Conservation (phyloP, 495 filamentous ascomycete genomes). For the Bombardia bombarda region DNA sequence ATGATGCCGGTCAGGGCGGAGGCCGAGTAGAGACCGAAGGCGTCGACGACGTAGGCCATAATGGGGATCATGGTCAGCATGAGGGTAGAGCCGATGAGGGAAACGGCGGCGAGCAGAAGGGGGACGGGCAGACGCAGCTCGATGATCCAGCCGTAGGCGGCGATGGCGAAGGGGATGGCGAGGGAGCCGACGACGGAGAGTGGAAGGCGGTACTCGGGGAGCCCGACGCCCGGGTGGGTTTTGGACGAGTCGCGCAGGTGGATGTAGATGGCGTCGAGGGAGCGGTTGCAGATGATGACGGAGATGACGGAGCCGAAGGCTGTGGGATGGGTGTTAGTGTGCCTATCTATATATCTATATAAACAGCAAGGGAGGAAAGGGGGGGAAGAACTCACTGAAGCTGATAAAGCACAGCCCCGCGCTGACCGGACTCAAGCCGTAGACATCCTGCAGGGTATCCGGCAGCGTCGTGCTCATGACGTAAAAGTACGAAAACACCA, state of each 20-base stretch:
- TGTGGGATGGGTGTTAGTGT: no score
- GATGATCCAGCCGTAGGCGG: conserved; percentile 43
- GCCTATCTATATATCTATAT: not conserved
- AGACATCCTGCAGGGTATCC: conserved; percentile 39
- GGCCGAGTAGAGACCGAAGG: conserved; percentile 47
- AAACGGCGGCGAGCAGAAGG: conserved; percentile 31
- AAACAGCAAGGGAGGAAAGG: not conserved
- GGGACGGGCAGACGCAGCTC: conserved; percentile 28
- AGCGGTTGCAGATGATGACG: conserved; percentile 35
- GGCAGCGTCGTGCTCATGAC: conserved; percentile 45
- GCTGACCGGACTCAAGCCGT: conserved; percentile 36
- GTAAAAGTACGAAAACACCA: conserved; percentile 48
- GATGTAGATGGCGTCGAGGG: conserved; percentile 45
- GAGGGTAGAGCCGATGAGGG: conserved; percentile 33
- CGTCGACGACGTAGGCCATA: conserved; percentile 49
- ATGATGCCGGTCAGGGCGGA: conserved; percentile 50
- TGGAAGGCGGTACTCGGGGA: conserved; percentile 45
- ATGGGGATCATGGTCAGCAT: conserved; percentile 42
- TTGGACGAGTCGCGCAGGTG: conserved; percentile 35
- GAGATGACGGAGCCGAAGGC: conserved; percentile 43
- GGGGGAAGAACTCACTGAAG: conserved; percentile 38
- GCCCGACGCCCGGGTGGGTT: conserved; percentile 26
- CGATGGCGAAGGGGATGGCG: conserved; percentile 33
- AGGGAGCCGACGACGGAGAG: conserved; percentile 36
- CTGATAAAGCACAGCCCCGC: conserved; percentile 39